Conservation (phyloP, 805 yeast species). For the Candida andamanensis region DNA sequence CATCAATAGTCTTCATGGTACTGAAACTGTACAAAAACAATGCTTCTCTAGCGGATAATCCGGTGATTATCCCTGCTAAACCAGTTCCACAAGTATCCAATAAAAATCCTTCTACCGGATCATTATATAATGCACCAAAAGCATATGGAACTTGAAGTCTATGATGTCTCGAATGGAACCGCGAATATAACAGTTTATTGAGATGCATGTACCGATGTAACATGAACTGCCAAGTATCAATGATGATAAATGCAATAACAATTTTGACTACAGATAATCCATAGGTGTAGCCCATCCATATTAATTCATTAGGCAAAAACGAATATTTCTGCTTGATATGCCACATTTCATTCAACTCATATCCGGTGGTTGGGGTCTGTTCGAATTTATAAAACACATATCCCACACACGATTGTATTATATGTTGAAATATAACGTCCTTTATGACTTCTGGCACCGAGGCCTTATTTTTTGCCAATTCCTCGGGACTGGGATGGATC, state of each 20-base stretch:
- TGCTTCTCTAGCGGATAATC: slow-evolving; percentile 72
- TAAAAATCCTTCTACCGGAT: slow-evolving; percentile 88
- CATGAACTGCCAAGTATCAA: slow-evolving; percentile 95
- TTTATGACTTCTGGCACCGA: slow-evolving; percentile 60
- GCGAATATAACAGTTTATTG: slow-evolving; percentile 67
- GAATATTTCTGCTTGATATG: slow-evolving; percentile 33
- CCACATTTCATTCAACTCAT: slow-evolving; percentile 47
- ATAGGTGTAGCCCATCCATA: slow-evolving; percentile 55
- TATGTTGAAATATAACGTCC: slow-evolving; percentile 83
- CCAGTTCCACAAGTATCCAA: slow-evolving; percentile 94
- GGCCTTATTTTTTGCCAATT: slow-evolving; percentile 69
- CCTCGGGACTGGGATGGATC: slow-evolving; percentile 90
- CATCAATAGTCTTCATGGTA: slow-evolving; percentile 95
- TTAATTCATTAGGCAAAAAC: slow-evolving; percentile 41
- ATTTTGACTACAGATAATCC: slow-evolving; percentile 59
- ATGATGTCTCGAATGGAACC: slow-evolving; percentile 93
- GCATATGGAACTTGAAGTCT: slow-evolving; percentile 94
- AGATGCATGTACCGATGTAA: slow-evolving; percentile 86
- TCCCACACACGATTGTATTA: slow-evolving; percentile 76
- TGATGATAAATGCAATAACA: slow-evolving; percentile 58
- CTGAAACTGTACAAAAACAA: slow-evolving; percentile 75
- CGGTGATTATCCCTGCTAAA: slow-evolving; percentile 58
- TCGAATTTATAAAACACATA: slow-evolving; percentile 51
- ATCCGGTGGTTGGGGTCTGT: slow-evolving; percentile 47
- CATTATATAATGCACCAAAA: slow-evolving; percentile 91